Conservation (phyloP, 2,329 filamentous ascomycete genomes). For the Paecilomyces fulvus region DNA sequence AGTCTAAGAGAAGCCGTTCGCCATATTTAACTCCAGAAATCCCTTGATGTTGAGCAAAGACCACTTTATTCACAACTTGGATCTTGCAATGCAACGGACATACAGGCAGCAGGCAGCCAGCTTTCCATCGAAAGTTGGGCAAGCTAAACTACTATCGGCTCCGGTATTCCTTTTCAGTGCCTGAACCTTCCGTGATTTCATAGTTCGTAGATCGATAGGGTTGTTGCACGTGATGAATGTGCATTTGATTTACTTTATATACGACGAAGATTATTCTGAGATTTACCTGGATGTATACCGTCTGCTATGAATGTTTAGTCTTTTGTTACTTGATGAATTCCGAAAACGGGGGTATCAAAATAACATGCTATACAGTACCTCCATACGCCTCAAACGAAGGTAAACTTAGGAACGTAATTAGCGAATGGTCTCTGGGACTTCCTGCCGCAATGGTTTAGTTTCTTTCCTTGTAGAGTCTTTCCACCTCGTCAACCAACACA, state of each 20-base stretch:
- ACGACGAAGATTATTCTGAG: neutral
- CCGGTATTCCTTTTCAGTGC: neutral
- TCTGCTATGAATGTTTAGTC: neutral
- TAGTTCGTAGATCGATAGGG: neutral
- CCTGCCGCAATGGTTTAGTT: slow-evolving; percentile 11
- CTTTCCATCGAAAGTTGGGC: neutral
- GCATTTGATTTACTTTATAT: no score
- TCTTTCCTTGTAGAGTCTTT: slow-evolving; percentile 52
- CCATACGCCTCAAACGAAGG: neutral
- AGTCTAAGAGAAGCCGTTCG: neutral
- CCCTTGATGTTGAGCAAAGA: no score
- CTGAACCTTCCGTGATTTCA: neutral
- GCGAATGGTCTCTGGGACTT: neutral
- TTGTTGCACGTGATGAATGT: neutral
- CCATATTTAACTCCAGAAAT: neutral
- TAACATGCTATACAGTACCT: neutral
- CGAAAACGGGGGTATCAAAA: neutral
- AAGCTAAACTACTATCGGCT: neutral
- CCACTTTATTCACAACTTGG: no score
- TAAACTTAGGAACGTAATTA: neutral
- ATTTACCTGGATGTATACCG: neutral
- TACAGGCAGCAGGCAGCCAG: neutral
- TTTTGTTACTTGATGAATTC: neutral
- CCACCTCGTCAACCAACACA: slow-evolving; percentile 68
- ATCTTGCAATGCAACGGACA: no score